A percentile compares a stretch with the other conserved stretches of the same genome.
These are phyloP conservation scores for Arthrobotrys sphaeroides DNA, from an alignment of 2,329 filamentous ascomycete genomes.

Conservation along the genomic window DNA sequence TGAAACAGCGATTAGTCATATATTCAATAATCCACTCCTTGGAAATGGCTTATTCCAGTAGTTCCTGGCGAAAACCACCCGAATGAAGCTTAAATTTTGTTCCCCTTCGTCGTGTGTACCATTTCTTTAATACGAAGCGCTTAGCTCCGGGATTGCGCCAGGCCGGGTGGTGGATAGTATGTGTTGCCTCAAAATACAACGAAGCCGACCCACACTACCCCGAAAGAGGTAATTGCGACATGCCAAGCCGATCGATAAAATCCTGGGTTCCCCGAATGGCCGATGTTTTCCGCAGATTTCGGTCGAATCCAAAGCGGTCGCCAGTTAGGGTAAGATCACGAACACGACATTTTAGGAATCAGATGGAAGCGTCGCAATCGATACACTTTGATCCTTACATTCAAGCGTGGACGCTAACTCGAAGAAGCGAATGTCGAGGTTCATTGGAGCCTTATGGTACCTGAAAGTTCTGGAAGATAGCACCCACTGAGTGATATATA, in stretches of 20 bases:
- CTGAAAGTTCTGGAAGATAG: neutral
- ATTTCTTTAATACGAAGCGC: neutral
- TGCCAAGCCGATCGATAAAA: constrained; percentile 3
- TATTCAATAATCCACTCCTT: too few species aligned
- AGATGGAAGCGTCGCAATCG: neutral
- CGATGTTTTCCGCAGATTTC: constrained; percentile 5
- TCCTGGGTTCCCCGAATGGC: neutral
- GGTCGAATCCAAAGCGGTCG: neutral
- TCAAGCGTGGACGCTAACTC: neutral
- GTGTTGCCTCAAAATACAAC: constrained; percentile 14
- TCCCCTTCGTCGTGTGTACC: too few species aligned
- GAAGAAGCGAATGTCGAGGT: neutral
- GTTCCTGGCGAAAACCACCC: neutral
- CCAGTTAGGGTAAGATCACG: too few species aligned
- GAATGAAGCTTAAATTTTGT: neutral
- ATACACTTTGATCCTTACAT: neutral
- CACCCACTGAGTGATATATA: neutral
- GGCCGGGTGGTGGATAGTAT: neutral
- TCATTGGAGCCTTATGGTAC: neutral
- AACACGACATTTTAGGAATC: neutral
- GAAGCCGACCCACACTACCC: neutral
- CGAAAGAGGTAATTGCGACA: neutral
- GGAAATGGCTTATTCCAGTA: neutral
- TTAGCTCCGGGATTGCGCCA: neutral
- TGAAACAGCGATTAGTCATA: too few species aligned